Evolutionary conservation across 2,329 filamentous ascomycete species (phyloP).

Genomic region (Neodidymelliopsis sp.): DNA sequence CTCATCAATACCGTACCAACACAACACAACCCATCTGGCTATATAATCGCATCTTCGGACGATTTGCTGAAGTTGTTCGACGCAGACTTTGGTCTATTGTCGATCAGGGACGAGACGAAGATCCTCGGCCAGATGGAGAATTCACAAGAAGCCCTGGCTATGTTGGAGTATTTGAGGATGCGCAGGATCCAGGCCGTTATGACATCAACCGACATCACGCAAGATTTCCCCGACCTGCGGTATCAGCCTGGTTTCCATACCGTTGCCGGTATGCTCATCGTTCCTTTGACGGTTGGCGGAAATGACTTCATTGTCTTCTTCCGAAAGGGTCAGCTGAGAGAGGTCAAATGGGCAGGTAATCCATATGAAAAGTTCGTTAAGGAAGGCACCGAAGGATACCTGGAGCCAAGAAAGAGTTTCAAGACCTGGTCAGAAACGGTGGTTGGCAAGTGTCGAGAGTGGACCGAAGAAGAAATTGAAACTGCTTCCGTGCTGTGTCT

Average conservation of each 20-base stretch:
- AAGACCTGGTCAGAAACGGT: slow-evolving; percentile 83
- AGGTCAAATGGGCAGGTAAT: slow-evolving; percentile 87
- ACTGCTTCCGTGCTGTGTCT: slow-evolving; percentile 87
- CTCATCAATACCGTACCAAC: slow-evolving; percentile 86
- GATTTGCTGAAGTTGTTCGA: slow-evolving; percentile 85
- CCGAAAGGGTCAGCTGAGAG: slow-evolving; percentile 75
- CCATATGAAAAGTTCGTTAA: slow-evolving; percentile 81
- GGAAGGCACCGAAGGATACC: slow-evolving; percentile 73
- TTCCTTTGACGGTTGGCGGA: slow-evolving; percentile 78
- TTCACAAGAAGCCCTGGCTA: slow-evolving; percentile 81
- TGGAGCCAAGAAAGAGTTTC: slow-evolving; percentile 83
- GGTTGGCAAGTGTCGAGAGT: slow-evolving; percentile 82
- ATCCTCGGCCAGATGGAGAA: slow-evolving; percentile 77
- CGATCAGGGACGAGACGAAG: slow-evolving; percentile 88
- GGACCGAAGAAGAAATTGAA: slow-evolving; percentile 88
- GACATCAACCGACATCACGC: slow-evolving; percentile 75
- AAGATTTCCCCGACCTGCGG: slow-evolving; percentile 81
- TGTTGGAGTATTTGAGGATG: slow-evolving; percentile 85
- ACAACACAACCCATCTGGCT: slow-evolving; percentile 82
- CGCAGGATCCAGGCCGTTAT: slow-evolving; percentile 76
- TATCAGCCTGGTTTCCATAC: slow-evolving; percentile 81
- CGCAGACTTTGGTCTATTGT: slow-evolving; percentile 85
- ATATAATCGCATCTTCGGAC: slow-evolving; percentile 88
- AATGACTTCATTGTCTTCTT: slow-evolving; percentile 92
- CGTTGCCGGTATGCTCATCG: slow-evolving; percentile 80